Percentiles rank a stretch among this genome's conserved stretches.
These are phyloP conservation scores for Termitomyces sp. DNA, from an alignment of 768 basidiomycete species.

Conservation along the genomic window DNA sequence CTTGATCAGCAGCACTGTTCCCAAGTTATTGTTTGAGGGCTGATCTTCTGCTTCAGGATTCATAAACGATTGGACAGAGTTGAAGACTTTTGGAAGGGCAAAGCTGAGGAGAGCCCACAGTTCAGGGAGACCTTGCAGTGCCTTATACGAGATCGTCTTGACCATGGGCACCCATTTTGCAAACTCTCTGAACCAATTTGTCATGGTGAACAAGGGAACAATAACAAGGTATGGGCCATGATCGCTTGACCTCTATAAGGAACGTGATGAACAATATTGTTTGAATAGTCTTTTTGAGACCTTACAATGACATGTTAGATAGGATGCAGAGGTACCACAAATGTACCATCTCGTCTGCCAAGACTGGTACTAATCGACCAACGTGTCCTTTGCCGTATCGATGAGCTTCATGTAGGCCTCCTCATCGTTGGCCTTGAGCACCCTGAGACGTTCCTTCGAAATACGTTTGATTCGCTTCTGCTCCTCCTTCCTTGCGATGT, in stretches of 20 bases:
- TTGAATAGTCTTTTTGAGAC: constrained; percentile 94
- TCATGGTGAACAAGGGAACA: constrained; percentile 94
- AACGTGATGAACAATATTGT: constrained; percentile 94
- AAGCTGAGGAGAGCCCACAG: constrained; percentile 96
- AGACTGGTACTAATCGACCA: constrained; percentile 88
- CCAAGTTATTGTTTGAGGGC: no score
- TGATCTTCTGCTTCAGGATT: constrained; percentile 89
- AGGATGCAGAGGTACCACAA: not conserved
- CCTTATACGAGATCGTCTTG: constrained; percentile 83
- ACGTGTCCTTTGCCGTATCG: constrained; percentile 95
- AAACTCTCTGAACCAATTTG: constrained; percentile 96
- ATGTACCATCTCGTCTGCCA: constrained; percentile 90
- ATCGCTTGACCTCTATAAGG: constrained; percentile 86
- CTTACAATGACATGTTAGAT: constrained; percentile 40
- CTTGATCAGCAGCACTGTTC: no score
- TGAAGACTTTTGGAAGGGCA: constrained; percentile 93
- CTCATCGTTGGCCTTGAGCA: constrained; percentile 96
- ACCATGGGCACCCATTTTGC: constrained; percentile 94
- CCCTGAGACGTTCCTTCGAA: constrained; percentile 96
- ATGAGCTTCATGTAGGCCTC: constrained; percentile 99
- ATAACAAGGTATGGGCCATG: constrained; percentile 97
- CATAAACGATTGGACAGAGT: constrained; percentile 98
- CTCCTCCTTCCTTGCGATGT: constrained; percentile 94
- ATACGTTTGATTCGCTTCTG: constrained; percentile 95
- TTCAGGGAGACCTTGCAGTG: constrained; percentile 88